Conservation (phyloP, 129 eudicot genomes). For the Oenanthe sinensis region DNA sequence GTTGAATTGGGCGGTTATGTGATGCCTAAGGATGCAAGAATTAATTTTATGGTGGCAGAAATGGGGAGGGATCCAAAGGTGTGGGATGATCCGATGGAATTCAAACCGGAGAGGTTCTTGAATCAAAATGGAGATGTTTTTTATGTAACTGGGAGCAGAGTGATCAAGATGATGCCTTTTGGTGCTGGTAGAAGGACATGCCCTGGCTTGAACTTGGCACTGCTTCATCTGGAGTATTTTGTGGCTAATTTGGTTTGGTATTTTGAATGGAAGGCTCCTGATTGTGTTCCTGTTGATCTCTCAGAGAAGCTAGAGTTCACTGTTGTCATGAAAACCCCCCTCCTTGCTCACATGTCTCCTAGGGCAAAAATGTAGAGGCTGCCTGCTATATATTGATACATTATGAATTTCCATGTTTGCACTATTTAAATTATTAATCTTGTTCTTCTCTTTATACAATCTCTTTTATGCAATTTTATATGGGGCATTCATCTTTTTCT, state of each 20-base stretch:
- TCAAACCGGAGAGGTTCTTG: constrained; percentile 58
- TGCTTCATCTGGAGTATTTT: constrained; percentile 50
- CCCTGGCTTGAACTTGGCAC: constrained; percentile 41
- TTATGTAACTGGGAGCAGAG: constrained; percentile 53
- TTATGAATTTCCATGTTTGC: neutral
- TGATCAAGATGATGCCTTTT: constrained; percentile 70
- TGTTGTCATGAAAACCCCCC: constrained; percentile 8
- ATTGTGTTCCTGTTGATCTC: constrained; percentile 4
- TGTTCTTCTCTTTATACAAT: neutral
- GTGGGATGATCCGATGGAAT: constrained; percentile 60
- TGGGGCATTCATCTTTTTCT: neutral
- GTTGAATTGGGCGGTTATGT: constrained; percentile 33
- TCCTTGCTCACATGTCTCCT: neutral
- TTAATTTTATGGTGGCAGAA: constrained; percentile 53
- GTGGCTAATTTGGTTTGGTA: constrained; percentile 58
- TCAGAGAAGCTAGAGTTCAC: constrained; percentile 7
- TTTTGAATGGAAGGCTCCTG: constrained; percentile 27
- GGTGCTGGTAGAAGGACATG: constrained; percentile 67
- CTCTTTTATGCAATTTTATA: neutral
- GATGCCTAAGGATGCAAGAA: constrained; percentile 27
- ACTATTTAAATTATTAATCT: neutral
- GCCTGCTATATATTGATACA: neutral
- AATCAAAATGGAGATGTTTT: constrained; percentile 15
- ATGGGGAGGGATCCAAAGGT: constrained; percentile 52
- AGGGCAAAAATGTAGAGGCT: neutral